phyloP scores from a whole-genome alignment of 176 grass and related monocot species.

The Bothriochloa decipiens region DNA sequence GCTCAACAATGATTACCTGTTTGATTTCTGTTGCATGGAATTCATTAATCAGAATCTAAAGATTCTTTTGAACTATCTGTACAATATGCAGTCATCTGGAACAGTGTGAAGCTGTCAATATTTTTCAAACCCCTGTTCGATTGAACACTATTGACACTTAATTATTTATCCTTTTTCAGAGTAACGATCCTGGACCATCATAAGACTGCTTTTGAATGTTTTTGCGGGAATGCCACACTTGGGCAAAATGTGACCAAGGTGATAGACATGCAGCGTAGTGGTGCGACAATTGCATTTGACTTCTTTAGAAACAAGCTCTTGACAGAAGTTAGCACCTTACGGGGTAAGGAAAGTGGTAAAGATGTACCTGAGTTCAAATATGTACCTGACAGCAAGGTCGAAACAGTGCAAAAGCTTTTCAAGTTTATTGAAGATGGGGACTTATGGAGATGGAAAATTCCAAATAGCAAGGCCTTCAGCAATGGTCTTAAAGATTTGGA shows the following conservation, averaged over 20 bases:
- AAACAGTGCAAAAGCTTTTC: slow-evolving; percentile 75
- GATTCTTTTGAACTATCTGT: slow-evolving; percentile 2
- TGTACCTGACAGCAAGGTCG: slow-evolving; percentile 60
- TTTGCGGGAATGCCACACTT: slow-evolving; percentile 50
- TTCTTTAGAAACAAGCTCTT: slow-evolving; percentile 79
- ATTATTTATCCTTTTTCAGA: slow-evolving; percentile 49
- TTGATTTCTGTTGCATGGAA: background rate
- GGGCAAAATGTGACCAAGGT: slow-evolving; percentile 81
- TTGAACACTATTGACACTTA: background rate
- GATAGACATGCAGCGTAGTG: slow-evolving; percentile 92
- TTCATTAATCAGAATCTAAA: background rate
- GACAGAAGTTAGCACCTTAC: slow-evolving; percentile 29
- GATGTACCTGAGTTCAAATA: slow-evolving; percentile 35
- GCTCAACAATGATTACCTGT: background rate
- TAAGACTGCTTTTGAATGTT: slow-evolving; percentile 81
- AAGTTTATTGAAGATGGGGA: slow-evolving; percentile 91
- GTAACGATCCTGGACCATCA: slow-evolving; percentile 94
- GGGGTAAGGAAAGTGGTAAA: slow-evolving; percentile 34
- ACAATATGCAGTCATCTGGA: background rate
- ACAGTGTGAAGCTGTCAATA: background rate
- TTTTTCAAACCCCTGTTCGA: background rate
- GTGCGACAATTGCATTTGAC: slow-evolving; percentile 91
- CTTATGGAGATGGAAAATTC: slow-evolving; percentile 82
- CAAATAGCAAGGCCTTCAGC: slow-evolving; percentile 81
- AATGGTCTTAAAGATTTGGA: slow-evolving; percentile 86